phyloP scores from a whole-genome alignment of 2,329 filamentous ascomycete genomes.

The Fonsecaea monophora region DNA sequence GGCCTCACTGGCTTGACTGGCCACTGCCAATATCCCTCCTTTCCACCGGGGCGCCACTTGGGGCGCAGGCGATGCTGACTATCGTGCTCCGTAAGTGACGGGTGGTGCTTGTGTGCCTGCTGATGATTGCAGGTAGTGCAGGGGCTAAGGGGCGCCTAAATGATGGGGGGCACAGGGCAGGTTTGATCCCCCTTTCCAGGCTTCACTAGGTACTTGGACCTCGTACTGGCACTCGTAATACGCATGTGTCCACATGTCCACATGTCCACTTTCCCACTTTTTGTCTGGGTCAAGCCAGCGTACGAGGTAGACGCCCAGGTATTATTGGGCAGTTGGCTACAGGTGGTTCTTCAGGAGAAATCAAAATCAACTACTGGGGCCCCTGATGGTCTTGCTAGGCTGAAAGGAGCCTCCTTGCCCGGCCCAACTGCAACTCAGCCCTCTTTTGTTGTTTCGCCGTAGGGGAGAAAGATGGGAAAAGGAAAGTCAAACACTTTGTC shows the following conservation, averaged over 20 bases:
- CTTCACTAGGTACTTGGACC: not conserved
- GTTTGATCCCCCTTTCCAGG: not conserved
- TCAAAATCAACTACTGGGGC: not conserved
- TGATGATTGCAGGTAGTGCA: not conserved
- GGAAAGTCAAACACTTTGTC: no score
- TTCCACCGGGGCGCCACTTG: not conserved
- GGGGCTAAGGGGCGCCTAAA: not conserved
- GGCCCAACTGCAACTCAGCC: not conserved
- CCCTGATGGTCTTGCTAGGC: not conserved
- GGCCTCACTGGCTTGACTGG: not conserved
- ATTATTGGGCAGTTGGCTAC: no score
- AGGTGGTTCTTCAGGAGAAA: slow-evolving; percentile 2
- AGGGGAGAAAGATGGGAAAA: not conserved
- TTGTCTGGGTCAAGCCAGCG: not conserved
- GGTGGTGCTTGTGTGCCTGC: not conserved
- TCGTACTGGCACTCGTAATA: no score
- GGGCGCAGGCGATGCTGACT: not conserved
- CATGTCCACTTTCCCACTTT: not conserved
- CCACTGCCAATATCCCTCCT: slow-evolving; percentile 1
- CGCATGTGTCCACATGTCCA: not conserved
- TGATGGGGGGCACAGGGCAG: no score
- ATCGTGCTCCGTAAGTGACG: not conserved
- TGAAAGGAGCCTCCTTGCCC: not conserved
- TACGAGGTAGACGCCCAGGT: not conserved
- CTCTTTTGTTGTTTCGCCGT: not conserved